phyloP scores from a whole-genome alignment of 2,329 filamentous ascomycete species.

The Xylariaceae sp. region DNA sequence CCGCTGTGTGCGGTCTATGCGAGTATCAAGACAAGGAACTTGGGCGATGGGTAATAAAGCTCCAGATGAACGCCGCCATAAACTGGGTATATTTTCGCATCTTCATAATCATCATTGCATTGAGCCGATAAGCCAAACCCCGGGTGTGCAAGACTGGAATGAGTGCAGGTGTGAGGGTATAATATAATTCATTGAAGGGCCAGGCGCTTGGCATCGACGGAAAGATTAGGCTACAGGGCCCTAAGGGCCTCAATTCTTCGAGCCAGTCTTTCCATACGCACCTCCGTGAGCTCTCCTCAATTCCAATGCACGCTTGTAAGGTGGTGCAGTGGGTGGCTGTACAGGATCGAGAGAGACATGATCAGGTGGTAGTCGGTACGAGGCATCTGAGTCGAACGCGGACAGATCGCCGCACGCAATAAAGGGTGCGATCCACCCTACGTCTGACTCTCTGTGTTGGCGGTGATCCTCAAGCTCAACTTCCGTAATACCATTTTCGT shows the following conservation, averaged over 20 bases:
- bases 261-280: slow-evolving; percentile 65
- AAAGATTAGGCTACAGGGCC: background rate
- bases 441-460: slow-evolving; percentile 37
- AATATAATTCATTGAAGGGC: slow-evolving; percentile 27
- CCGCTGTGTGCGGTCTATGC: slow-evolving; percentile 47
- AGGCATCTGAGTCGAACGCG: slow-evolving; percentile 91
- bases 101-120: slow-evolving; percentile 31
- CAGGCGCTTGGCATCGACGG: slow-evolving; percentile 18
- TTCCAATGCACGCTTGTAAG: slow-evolving; percentile 87
- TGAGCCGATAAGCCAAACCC: slow-evolving; percentile 38
- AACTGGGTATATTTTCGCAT: slow-evolving; percentile 44
- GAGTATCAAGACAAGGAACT: slow-evolving; percentile 47
- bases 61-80: slow-evolving; percentile 44
- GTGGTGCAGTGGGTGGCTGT: slow-evolving; percentile 91
- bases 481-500: slow-evolving; percentile 40
- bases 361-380: slow-evolving; percentile 81
- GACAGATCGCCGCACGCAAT: slow-evolving; percentile 95
- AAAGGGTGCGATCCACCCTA: slow-evolving; percentile 88
- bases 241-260: slow-evolving; percentile 26
- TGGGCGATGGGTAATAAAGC: slow-evolving; percentile 47
- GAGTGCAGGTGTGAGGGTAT: slow-evolving; percentile 40
- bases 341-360: slow-evolving; percentile 85
- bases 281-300: slow-evolving; percentile 71
- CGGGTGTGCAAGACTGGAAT: slow-evolving; percentile 42
- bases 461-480: slow-evolving; percentile 46